phyloP scores from a whole-genome alignment of 1,139 yeast genomes.

The Candida smagusa region DNA sequence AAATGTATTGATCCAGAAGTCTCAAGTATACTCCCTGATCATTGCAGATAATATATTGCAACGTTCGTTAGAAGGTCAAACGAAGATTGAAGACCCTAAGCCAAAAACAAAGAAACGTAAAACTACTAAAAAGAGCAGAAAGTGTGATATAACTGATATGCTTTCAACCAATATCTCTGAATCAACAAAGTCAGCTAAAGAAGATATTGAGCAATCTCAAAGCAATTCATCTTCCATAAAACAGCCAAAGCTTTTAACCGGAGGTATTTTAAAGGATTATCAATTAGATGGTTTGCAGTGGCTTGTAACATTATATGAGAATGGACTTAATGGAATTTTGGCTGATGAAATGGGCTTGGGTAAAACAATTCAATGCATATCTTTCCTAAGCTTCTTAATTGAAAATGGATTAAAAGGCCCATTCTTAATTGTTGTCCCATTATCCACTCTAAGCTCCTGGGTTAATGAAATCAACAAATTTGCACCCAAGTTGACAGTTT shows the following conservation, averaged over 20 bases:
- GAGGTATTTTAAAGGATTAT: conserved; percentile 72
- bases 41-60: conserved; percentile 72
- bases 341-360: conserved; percentile 99
- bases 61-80: conserved; percentile 26
- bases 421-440: conserved; percentile 80
- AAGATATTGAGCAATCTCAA: conserved; percentile 24
- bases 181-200: conserved; percentile 11
- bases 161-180: conserved; percentile 18
- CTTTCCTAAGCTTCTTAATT: conserved; percentile 69
- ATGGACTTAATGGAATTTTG: conserved; percentile 89
- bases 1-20: conserved; percentile 71
- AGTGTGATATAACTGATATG: conserved; percentile 24
- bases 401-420: conserved; percentile 85
- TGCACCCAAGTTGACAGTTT: conserved; percentile 66
- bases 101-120: conserved; percentile 16
- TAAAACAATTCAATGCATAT: conserved; percentile 83
- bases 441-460: conserved; percentile 89
- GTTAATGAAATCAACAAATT: conserved; percentile 62
- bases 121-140: conserved; percentile 6
- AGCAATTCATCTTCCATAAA: conserved; percentile 11
- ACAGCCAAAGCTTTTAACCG: conserved; percentile 68
- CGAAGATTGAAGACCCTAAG: conserved; percentile 6
- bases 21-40: conserved; percentile 80
- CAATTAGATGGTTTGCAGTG: conserved; percentile 91
- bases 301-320: conserved; percentile 83